phyloP scores from a whole-genome alignment of 2,329 filamentous ascomycete genomes.

The Pseudopyricularia cyperi region DNA sequence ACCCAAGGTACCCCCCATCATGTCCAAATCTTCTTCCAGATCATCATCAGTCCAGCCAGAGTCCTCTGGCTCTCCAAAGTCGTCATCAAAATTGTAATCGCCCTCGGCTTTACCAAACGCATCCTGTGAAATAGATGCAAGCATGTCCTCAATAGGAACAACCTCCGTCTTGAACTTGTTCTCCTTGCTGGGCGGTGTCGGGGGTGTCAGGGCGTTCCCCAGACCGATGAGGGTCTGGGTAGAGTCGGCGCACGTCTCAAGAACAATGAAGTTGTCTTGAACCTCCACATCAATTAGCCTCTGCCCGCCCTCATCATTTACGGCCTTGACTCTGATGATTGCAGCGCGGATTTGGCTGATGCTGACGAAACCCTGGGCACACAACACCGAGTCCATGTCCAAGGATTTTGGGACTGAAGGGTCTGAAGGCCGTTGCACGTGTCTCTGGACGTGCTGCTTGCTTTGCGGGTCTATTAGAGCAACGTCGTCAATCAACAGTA shows the following conservation, averaged over 20 bases:
- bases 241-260: slow-evolving; percentile 94
- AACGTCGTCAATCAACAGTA: slow-evolving; percentile 72
- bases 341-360: slow-evolving; percentile 81
- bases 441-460: slow-evolving; percentile 22
- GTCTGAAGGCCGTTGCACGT: slow-evolving; percentile 4
- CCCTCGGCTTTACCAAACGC: slow-evolving; percentile 55
- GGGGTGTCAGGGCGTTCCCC: slow-evolving; percentile 68
- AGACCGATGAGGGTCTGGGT: slow-evolving; percentile 81
- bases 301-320: slow-evolving; percentile 40
- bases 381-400: slow-evolving; percentile 41
- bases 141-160: slow-evolving; percentile 73
- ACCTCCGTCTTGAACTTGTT: slow-evolving; percentile 80
- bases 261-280: slow-evolving; percentile 70
- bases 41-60: not conserved
- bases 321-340: slow-evolving; percentile 50
- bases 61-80: slow-evolving; percentile 35
- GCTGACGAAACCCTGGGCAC: slow-evolving; percentile 65
- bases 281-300: slow-evolving; percentile 69
- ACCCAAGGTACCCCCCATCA: not conserved
- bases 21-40: not conserved
- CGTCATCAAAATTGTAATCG: slow-evolving; percentile 49
- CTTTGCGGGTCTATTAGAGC: slow-evolving; percentile 25
- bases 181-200: slow-evolving; percentile 67
- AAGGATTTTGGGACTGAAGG: slow-evolving; percentile 18
- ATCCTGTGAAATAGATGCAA: slow-evolving; percentile 82